Base-by-base conservation (phyloP, 495 filamentous ascomycete genomes). In the Daldinia concentrica region DNA sequence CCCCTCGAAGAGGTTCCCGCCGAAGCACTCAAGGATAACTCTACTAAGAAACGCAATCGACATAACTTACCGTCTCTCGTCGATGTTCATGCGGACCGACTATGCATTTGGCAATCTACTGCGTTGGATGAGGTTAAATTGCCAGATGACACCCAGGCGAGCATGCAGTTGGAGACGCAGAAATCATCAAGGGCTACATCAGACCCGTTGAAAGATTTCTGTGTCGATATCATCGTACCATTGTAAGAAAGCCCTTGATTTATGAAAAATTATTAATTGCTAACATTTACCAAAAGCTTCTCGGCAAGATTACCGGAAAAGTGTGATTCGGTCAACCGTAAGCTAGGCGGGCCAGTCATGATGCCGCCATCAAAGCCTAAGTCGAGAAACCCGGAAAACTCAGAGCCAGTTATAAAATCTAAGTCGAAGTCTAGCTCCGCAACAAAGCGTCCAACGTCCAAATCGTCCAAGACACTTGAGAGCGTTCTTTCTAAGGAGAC, bases 31-130 rank as follows among this genome's bases (percentile, higher is more conserved):
- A 76, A 64, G 55, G 76, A 61, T 51, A 74, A 29, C 5, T 55
- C 65, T 1, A 57, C 73, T 14, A 78, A 80, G 74, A 86, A 79
- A 75, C 71, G 77, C 34, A 84, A 71, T 58, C 80, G 76, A 45
- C 80, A 80, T 56, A 82, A 84, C 60, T 56, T 85, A 1, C 79
- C 82, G 1, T 62, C 90, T 1, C 84, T 94, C 22, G 83, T 99
- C 7, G 95, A 98, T 72, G 81, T 97, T 4, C 89, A 97, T 56
- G 86, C 97, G 11, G 96, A 99, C 77, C 88, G 93, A 36, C 83
- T 99, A 24, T 96, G 93, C 76, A 99, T 99, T 41, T 99, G 96
- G 96, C 94, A 97, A 74, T 93, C 93, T n/a, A 88, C 92, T 58
- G 85, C 87, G 11, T 77, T 84, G 6, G 88, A 88, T 27, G 82